Evolutionary conservation across 768 basidiomycete genomes (phyloP).

Genomic region (Calocera viscosa): DNA sequence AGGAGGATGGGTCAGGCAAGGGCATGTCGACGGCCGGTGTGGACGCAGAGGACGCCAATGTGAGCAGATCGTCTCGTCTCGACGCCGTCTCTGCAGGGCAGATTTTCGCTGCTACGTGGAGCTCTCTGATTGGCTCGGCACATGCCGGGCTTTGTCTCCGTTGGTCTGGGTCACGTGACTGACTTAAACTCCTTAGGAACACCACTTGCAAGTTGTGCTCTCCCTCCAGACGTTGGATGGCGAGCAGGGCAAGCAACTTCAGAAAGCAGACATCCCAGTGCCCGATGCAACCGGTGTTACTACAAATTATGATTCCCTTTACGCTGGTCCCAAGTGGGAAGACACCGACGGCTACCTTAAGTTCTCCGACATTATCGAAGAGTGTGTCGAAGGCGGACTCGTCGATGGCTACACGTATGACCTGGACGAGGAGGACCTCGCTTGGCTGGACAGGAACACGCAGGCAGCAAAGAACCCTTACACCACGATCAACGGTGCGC

Average conservation of each 20-base stretch:
- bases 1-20: slow-evolving; percentile 75
- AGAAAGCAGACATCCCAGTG: slow-evolving; percentile 72
- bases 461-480: slow-evolving; percentile 41
- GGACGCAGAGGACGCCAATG: slow-evolving; percentile 86
- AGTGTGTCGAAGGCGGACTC: slow-evolving; percentile 47
- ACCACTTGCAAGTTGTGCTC: slow-evolving; percentile 46
- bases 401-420: slow-evolving; percentile 72
- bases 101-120: slow-evolving; percentile 21
- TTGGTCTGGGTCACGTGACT: slow-evolving; percentile 45
- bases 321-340: slow-evolving; percentile 54
- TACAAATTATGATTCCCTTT: slow-evolving; percentile 64
- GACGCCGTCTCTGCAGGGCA: slow-evolving; percentile 18
- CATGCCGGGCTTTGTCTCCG: slow-evolving; percentile 28
- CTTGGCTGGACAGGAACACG: slow-evolving; percentile 90
- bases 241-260: slow-evolving; percentile 17
- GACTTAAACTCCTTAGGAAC: slow-evolving; percentile 38
- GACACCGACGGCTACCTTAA: slow-evolving; percentile 69
- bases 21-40: slow-evolving; percentile 74
- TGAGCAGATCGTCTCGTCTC: slow-evolving; percentile 37
- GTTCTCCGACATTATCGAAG: slow-evolving; percentile 78
- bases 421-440: slow-evolving; percentile 92
- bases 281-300: slow-evolving; percentile 78
- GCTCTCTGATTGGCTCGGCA: slow-evolving; percentile 30
- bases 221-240: slow-evolving; percentile 30
- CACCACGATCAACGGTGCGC: slow-evolving; percentile 6